Conservation (phyloP, 2,329 filamentous ascomycete genomes). For the Biscogniauxia sp. region DNA sequence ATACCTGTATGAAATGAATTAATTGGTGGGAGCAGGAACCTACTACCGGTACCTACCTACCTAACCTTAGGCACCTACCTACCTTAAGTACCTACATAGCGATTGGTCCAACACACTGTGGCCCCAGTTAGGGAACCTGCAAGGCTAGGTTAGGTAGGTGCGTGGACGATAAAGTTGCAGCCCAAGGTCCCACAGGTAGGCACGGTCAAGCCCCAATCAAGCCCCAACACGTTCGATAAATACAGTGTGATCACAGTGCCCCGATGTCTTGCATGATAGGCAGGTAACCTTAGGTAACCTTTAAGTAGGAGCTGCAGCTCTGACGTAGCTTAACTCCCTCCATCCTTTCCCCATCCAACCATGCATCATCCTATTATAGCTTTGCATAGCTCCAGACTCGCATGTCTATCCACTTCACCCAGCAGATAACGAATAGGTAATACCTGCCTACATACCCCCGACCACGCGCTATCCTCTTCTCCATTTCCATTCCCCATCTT, state of each 20-base stretch:
- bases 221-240: background rate
- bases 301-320: conserved; percentile 13
- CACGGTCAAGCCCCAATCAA: background rate
- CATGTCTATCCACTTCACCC: background rate
- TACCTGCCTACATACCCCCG: background rate
- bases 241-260: background rate
- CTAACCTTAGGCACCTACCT: too few relatives aligned
- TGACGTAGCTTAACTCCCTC: conserved; percentile 28
- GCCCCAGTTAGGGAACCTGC: background rate
- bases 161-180: too few relatives aligned
- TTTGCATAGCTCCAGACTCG: background rate
- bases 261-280: background rate
- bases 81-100: too few relatives aligned
- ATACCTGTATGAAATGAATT: too few relatives aligned
- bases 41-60: too few relatives aligned
- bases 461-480: background rate
- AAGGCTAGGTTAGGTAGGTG: too few relatives aligned
- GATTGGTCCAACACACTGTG: too few relatives aligned
- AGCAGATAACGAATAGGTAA: background rate
- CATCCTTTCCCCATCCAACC: background rate
- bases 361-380: background rate
- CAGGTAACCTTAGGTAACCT: too few relatives aligned
- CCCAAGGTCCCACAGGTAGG: too few relatives aligned
- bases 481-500: conserved; percentile 5
- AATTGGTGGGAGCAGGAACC: too few relatives aligned